Conservation (phyloP, 495 filamentous ascomycete genomes). For the Daldinia bambusicola region DNA sequence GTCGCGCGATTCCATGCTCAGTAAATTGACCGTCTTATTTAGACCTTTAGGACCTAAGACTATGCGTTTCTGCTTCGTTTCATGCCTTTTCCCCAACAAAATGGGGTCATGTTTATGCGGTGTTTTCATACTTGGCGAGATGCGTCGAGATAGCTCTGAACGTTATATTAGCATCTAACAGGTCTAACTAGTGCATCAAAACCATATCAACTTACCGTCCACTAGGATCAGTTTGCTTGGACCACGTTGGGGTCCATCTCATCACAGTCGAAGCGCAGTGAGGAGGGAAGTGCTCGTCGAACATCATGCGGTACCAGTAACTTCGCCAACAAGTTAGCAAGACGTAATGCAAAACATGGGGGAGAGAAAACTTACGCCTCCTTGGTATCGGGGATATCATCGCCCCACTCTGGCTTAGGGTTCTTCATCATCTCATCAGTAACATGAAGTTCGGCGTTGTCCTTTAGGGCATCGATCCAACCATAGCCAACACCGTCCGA, state of each 20-base stretch:
- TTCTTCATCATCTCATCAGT: conserved; percentile 97
- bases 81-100: conserved; percentile 18
- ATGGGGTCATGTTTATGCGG: conserved; percentile 19
- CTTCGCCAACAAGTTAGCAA: conserved; percentile 49
- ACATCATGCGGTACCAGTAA: conserved; percentile 98
- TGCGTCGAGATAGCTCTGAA: conserved; percentile 40
- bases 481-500: conserved; percentile 98
- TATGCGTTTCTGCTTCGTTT: conserved; percentile 16
- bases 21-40: conserved; percentile 9
- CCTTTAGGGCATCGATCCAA: conserved; percentile 98
- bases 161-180: conserved; percentile 22
- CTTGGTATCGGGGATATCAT: conserved; percentile 91
- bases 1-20: conserved; percentile 18
- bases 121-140: conserved; percentile 27
- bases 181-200: background rate
- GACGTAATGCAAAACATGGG: conserved; percentile 1
- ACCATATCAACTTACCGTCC: conserved; percentile 72
- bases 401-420: conserved; percentile 94
- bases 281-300: conserved; percentile 96
- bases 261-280: conserved; percentile 92
- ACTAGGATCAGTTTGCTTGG: conserved; percentile 92
- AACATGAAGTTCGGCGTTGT: conserved; percentile 85
- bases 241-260: conserved; percentile 98
- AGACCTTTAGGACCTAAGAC: conserved; percentile 5
- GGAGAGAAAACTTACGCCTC: conserved; percentile 74